These are phyloP conservation scores for Globisporangium splendens DNA, from an alignment of 352 stramenopile genomes.

Conservation along the genomic window DNA sequence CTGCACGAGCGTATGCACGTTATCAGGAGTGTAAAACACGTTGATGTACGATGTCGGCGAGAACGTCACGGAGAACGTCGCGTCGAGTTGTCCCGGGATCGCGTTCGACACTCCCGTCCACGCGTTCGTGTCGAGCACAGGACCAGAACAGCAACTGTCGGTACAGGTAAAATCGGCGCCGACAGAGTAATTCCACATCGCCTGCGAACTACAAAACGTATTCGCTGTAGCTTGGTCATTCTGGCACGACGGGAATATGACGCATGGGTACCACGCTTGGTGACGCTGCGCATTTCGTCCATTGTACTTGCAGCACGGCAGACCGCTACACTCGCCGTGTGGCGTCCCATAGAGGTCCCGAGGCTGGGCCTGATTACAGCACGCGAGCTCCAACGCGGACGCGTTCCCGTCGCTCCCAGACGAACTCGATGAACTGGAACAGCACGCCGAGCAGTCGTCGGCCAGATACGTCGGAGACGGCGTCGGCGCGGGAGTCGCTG, in stretches of 20 bases:
- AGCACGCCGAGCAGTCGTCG: conserved; percentile 70
- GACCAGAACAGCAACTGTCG: conserved; percentile 66
- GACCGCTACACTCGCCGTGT: conserved; percentile 65
- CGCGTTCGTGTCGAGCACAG: conserved; percentile 68
- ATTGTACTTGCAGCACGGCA: conserved; percentile 74
- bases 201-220: conserved; percentile 48
- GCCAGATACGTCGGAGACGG: conserved; percentile 14
- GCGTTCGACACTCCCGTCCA: conserved; percentile 55
- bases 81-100: conserved; percentile 67
- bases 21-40: conserved; percentile 46
- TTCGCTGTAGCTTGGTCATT: conserved; percentile 57
- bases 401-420: conserved; percentile 1
- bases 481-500: conserved; percentile 8
- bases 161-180: conserved; percentile 62
- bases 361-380: conserved; percentile 41
- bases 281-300: conserved; percentile 62
- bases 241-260: conserved; percentile 74
- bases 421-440: conserved; percentile 18
- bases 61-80: conserved; percentile 70
- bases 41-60: conserved; percentile 65
- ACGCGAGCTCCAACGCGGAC: conserved; percentile 26
- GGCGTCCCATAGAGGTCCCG: conserved; percentile 53
- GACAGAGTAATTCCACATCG: conserved; percentile 49
- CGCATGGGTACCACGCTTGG: conserved; percentile 78
- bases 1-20: conserved; percentile 56